Evolutionary conservation across 306 rosid species (phyloP).

Genomic region (Cercis canadensis): DNA sequence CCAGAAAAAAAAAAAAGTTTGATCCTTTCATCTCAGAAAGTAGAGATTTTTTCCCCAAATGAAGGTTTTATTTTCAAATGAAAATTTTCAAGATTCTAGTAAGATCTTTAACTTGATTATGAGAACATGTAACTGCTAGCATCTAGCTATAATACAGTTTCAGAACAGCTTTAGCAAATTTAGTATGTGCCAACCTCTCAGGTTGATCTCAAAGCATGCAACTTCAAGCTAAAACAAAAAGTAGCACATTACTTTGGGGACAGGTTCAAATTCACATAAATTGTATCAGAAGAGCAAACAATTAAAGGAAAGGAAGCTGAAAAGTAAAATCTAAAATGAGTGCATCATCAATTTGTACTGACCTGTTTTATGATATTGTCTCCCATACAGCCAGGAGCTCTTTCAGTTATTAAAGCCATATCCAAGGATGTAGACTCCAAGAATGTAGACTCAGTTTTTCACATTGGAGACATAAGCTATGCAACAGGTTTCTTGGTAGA

Average conservation of each 20-base stretch:
- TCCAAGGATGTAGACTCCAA: conserved; percentile 53
- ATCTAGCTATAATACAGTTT: too few relatives aligned
- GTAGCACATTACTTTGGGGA: too few relatives aligned
- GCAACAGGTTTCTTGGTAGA: conserved; percentile 89
- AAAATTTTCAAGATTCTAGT: neutral
- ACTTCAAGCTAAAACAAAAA: too few relatives aligned
- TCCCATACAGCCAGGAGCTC: conserved; percentile 76
- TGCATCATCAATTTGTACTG: neutral
- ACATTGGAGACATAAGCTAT: conserved; percentile 95
- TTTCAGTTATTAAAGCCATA: conserved; percentile 69
- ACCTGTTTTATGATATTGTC: conserved; percentile 12
- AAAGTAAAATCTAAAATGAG: neutral
- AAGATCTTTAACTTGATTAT: too few relatives aligned
- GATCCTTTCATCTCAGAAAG: neutral
- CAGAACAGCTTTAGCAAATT: too few relatives aligned
- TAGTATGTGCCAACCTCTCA: too few relatives aligned
- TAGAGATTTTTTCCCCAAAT: neutral
- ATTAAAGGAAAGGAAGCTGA: neutral
- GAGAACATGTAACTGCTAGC: too few relatives aligned
- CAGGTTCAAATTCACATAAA: too few relatives aligned
- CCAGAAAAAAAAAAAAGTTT: neutral
- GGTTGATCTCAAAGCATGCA: too few relatives aligned
- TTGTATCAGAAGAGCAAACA: too few relatives aligned
- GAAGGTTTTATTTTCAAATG: neutral
- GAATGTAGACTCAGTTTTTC: conserved; percentile 66